Conservation (phyloP, 2,329 filamentous ascomycete genomes). For the Pseudogymnoascus sp. region DNA sequence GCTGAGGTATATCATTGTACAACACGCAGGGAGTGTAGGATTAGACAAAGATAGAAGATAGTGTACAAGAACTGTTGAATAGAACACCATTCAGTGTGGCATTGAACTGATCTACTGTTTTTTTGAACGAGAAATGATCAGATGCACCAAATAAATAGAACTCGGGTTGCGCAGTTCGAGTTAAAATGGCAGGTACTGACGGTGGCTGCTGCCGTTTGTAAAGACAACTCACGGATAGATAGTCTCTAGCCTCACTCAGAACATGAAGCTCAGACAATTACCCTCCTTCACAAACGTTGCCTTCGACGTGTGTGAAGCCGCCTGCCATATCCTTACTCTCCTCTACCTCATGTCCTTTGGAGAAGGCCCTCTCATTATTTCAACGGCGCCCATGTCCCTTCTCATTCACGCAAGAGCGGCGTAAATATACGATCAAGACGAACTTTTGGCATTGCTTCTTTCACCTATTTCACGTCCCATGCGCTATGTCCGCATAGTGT, state of each 20-base stretch:
- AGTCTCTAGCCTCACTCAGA: background rate
- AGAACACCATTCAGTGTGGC: background rate
- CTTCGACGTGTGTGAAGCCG: background rate
- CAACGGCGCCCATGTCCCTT: background rate
- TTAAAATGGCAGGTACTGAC: background rate
- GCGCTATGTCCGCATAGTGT: background rate
- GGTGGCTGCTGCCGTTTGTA: background rate
- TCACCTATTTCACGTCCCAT: background rate
- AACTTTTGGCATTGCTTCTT: background rate
- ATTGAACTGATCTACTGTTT: background rate
- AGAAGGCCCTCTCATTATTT: background rate
- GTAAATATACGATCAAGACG: background rate
- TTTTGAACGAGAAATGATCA: background rate
- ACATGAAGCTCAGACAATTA: background rate
- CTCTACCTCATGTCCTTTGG: background rate
- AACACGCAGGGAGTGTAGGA: background rate
- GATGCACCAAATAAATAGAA: background rate
- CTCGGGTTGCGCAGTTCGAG: too few species aligned
- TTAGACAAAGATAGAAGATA: background rate
- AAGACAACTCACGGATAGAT: background rate
- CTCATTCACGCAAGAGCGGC: background rate
- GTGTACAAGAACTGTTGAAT: background rate
- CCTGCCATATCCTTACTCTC: background rate
- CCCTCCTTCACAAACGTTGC: background rate
- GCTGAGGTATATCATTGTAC: background rate